phyloP scores from a whole-genome alignment of 23 red algal species.

The Agarophyton chilense region DNA sequence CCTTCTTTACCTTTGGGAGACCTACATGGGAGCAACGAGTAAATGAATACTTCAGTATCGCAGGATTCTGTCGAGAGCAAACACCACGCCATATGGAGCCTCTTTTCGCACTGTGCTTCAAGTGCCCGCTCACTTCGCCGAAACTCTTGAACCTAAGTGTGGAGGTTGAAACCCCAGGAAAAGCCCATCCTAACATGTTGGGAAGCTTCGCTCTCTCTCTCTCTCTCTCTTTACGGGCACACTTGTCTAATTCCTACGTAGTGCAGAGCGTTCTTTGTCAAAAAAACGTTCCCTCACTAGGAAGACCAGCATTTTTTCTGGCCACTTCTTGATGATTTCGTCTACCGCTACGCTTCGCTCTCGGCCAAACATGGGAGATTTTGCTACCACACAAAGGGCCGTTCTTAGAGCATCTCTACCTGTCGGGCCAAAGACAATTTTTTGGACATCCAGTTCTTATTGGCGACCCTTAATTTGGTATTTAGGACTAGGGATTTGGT shows the following conservation, averaged over 20 bases:
- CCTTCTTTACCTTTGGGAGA: too few species aligned
- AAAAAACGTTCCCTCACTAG: too few species aligned
- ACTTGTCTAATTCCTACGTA: neutral
- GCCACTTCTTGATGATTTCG: too few species aligned
- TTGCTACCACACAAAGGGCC: too few species aligned
- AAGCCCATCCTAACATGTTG: conserved; percentile 1
- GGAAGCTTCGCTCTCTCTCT: neutral
- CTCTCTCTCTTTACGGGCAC: neutral
- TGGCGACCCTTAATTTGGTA: too few species aligned
- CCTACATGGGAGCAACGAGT: neutral
- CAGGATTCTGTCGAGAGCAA: neutral
- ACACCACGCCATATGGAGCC: neutral
- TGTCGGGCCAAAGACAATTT: neutral
- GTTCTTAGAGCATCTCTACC: neutral
- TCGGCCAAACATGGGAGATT: too few species aligned
- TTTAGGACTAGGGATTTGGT: too few species aligned
- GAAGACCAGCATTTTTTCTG: too few species aligned
- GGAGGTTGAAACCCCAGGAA: neutral
- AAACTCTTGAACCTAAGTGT: neutral
- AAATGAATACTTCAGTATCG: neutral
- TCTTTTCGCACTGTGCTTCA: neutral
- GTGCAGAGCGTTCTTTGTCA: neutral
- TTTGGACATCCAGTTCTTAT: too few species aligned
- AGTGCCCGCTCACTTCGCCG: neutral
- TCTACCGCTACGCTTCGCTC: too few species aligned